phyloP scores from a whole-genome alignment of 2,329 filamentous ascomycete genomes.

The Celoporthe dispersa region DNA sequence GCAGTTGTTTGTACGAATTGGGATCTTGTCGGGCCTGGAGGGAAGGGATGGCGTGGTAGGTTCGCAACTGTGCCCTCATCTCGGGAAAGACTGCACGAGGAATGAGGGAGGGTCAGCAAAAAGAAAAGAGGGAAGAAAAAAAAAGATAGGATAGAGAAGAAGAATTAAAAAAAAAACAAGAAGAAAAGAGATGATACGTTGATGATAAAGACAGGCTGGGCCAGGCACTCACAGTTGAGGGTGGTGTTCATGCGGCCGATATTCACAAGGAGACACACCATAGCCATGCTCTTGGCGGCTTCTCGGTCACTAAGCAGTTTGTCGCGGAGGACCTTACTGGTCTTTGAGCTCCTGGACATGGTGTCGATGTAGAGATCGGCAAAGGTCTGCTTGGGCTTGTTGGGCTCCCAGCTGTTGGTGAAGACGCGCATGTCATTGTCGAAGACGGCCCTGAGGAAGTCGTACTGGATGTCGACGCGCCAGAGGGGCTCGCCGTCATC shows the following conservation, averaged over 20 bases:
- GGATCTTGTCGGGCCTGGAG: slow-evolving; percentile 93
- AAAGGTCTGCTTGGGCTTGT: slow-evolving; percentile 72
- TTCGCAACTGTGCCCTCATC: slow-evolving; percentile 96
- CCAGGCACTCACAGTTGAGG: slow-evolving; percentile 77
- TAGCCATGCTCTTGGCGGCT: slow-evolving; percentile 96
- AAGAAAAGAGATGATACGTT: neutral
- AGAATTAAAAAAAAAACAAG: too few relatives aligned
- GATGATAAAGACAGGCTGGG: slow-evolving; percentile 15
- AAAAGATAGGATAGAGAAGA: neutral
- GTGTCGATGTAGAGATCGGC: slow-evolving; percentile 98
- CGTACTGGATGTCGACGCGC: slow-evolving; percentile 86
- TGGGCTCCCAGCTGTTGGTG: slow-evolving; percentile 83
- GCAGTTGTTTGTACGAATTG: slow-evolving; percentile 95
- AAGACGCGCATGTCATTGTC: slow-evolving; percentile 78
- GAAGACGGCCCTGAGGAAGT: slow-evolving; percentile 81
- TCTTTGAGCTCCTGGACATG: slow-evolving; percentile 98
- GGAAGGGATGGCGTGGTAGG: slow-evolving; percentile 96
- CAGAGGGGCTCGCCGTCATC: slow-evolving; percentile 86
- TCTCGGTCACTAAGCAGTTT: slow-evolving; percentile 91
- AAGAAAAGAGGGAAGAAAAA: neutral
- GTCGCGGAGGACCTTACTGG: slow-evolving; percentile 96
- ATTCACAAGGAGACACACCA: slow-evolving; percentile 97
- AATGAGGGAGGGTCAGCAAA: slow-evolving; percentile 34
- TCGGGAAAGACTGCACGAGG: slow-evolving; percentile 83
- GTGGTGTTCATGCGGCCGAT: slow-evolving; percentile 99